Percentiles rank a stretch among this genome's conserved stretches.
Evolutionary conservation across 805 yeast genomes (phyloP).

Genomic region (Metschnikowia colocasiae): DNA sequence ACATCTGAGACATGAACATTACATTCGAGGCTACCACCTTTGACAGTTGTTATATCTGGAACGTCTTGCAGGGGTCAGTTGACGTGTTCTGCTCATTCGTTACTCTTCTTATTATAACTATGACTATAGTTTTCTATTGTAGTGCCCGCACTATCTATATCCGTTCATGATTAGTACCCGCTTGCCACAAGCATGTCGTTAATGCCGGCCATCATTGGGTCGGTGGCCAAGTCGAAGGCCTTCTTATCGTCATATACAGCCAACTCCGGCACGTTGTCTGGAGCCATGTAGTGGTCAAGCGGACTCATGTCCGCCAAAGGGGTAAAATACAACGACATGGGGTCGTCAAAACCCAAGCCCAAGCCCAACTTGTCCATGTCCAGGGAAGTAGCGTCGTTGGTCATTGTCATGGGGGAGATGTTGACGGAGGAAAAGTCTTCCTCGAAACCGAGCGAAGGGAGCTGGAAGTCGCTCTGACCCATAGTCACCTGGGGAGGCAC

Average conservation of each 20-base stretch:
- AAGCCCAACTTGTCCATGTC: constrained; percentile 2
- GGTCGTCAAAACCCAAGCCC: background rate
- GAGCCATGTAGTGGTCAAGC: constrained; percentile 4
- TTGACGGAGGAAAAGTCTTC: constrained; percentile 1
- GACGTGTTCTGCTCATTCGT: no score
- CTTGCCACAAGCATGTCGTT: constrained; percentile 12
- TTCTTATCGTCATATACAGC: constrained; percentile 9
- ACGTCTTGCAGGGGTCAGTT: no score
- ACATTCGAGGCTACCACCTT: no score
- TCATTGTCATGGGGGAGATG: constrained; percentile 7
- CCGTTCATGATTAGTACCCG: background rate
- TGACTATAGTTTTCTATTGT: background rate
- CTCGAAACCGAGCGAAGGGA: constrained; percentile 1
- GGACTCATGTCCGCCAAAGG: background rate
- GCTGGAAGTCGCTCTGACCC: background rate
- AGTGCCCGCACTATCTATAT: constrained; percentile 5
- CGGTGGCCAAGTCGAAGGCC: constrained; percentile 8
- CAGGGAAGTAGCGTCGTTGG: constrained; percentile 4
- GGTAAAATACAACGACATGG: constrained; percentile 1
- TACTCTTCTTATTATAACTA: no score
- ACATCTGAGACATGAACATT: background rate
- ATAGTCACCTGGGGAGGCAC: constrained; percentile 7
- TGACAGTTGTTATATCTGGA: no score
- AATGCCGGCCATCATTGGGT: constrained; percentile 4
- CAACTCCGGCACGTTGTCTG: constrained; percentile 1